phyloP scores from a whole-genome alignment of 2,329 filamentous ascomycete genomes.

The Stemphylium lycopersici region DNA sequence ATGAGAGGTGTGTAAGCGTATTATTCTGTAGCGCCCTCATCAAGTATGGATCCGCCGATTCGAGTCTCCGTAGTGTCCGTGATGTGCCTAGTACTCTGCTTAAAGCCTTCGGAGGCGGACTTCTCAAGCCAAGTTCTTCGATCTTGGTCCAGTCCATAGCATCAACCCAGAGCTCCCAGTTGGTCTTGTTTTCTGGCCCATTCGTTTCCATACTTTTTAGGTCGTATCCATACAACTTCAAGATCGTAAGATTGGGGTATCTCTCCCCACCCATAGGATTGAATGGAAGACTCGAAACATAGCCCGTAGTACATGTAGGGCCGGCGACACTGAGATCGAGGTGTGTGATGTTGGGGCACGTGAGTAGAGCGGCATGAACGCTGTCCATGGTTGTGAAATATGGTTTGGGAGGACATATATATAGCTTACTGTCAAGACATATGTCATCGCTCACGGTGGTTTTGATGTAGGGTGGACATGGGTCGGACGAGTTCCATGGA shows the following conservation, averaged over 20 bases:
- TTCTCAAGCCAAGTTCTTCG: slow-evolving; percentile 5
- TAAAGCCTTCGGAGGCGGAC: neutral
- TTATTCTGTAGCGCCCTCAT: slow-evolving; percentile 9
- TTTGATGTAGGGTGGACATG: slow-evolving; percentile 8
- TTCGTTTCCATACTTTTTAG: neutral
- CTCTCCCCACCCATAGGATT: slow-evolving; percentile 10
- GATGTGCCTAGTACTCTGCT: neutral
- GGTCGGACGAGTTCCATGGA: slow-evolving; percentile 6
- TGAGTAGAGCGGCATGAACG: slow-evolving; percentile 10
- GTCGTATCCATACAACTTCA: too few relatives aligned
- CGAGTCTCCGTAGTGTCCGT: slow-evolving; percentile 4
- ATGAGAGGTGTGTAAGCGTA: slow-evolving; percentile 12
- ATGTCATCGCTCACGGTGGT: neutral
- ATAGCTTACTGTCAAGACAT: neutral
- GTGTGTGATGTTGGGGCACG: slow-evolving; percentile 20
- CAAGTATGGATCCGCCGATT: slow-evolving; percentile 9
- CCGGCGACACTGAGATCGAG: slow-evolving; percentile 16
- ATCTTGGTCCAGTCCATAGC: slow-evolving; percentile 18
- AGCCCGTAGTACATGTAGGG: neutral
- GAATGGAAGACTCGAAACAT: slow-evolving; percentile 11
- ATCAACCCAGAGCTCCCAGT: slow-evolving; percentile 19
- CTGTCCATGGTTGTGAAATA: slow-evolving; percentile 10
- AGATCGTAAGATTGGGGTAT: slow-evolving; percentile 5
- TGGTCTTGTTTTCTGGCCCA: slow-evolving; percentile 11
- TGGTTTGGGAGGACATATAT: neutral